Conservation (phyloP, 495 filamentous ascomycete genomes). For the Pyronema omphalodes region DNA sequence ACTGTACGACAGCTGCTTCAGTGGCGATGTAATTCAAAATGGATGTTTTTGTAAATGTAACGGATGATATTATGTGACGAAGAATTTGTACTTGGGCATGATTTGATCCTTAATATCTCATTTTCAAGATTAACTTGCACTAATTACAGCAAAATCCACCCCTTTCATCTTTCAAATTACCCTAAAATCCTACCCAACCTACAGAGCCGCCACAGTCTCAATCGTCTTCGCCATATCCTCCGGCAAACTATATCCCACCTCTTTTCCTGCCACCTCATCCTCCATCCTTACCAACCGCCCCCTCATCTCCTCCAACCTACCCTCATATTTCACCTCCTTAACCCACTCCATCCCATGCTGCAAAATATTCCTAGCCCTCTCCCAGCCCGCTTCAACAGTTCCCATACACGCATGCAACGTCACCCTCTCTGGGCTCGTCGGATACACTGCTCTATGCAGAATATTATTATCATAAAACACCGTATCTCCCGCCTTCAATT, state of each 20-base stretch:
- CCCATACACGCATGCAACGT: conserved; percentile 74
- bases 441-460: conserved; percentile 61
- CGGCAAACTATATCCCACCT: conserved; percentile 24
- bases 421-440: conserved; percentile 39
- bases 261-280: neutral
- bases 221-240: no score
- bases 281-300: conserved; percentile 37
- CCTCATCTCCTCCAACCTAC: conserved; percentile 33
- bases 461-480: conserved; percentile 86
- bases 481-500: conserved; percentile 49
- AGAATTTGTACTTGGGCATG: no score
- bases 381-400: conserved; percentile 30
- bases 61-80: no score
- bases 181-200: no score
- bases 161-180: no score
- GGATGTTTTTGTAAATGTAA: no score
- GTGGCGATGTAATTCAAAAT: no score
- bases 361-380: conserved; percentile 57
- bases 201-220: no score
- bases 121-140: no score
- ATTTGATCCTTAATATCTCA: no score
- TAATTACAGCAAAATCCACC: no score
- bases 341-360: conserved; percentile 75
- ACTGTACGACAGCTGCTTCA: no score
- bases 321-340: conserved; percentile 34